phyloP scores from a whole-genome alignment of 129 eudicot species.

The Arctium minus region DNA sequence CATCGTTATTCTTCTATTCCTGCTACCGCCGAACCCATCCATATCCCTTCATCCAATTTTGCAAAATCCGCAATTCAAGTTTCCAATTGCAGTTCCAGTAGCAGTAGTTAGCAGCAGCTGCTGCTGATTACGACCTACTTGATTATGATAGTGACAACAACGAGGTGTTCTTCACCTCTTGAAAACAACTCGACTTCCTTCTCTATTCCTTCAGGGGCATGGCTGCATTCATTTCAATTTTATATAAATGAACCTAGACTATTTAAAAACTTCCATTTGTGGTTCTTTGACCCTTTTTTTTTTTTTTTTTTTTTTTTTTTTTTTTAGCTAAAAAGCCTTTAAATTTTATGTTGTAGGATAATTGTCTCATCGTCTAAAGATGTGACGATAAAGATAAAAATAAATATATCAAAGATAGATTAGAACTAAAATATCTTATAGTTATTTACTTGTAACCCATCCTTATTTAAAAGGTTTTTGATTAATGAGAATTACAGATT shows the following conservation, averaged over 20 bases:
- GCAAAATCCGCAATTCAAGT: not conserved
- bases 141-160: not conserved
- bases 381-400: too few relatives aligned
- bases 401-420: too few relatives aligned
- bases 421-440: too few relatives aligned
- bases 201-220: not conserved
- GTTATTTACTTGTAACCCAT: too few relatives aligned
- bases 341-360: too few relatives aligned
- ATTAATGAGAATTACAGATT: too few relatives aligned
- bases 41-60: conserved; percentile 7
- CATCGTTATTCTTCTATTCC: conserved; percentile 21
- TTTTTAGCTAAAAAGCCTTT: not conserved
- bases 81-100: not conserved
- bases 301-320: too few relatives aligned
- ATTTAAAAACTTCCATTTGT: not conserved
- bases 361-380: too few relatives aligned
- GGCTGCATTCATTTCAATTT: not conserved
- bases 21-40: conserved; percentile 22
- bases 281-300: not conserved
- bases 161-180: not conserved
- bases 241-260: not conserved
- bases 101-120: conserved; percentile 4
- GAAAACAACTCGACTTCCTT: not conserved
- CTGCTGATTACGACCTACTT: not conserved
- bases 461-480: too few relatives aligned